Evolutionary conservation across 2,329 filamentous ascomycete species (phyloP).

Genomic region (Fusarium nurragi): DNA sequence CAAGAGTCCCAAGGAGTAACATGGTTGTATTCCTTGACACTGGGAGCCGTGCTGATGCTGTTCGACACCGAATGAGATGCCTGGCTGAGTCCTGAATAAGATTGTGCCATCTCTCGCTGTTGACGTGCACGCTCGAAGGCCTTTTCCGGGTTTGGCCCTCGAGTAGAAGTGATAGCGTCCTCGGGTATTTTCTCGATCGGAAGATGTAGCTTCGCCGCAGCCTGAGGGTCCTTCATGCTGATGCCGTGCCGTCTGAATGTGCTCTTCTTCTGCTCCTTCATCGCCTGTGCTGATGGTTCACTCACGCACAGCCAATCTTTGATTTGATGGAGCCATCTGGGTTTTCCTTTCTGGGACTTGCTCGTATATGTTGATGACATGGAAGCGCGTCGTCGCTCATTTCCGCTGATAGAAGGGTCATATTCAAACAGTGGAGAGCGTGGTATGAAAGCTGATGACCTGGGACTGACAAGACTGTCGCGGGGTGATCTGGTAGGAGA

Average conservation of each 20-base stretch:
- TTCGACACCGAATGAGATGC: slow-evolving; percentile 49
- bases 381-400: slow-evolving; percentile 28
- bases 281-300: slow-evolving; percentile 61
- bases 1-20: slow-evolving; percentile 49
- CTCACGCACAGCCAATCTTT: slow-evolving; percentile 60
- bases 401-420: slow-evolving; percentile 34
- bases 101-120: slow-evolving; percentile 46
- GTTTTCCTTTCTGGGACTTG: slow-evolving; percentile 45
- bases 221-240: slow-evolving; percentile 54
- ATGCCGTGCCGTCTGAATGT: slow-evolving; percentile 57
- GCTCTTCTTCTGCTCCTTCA: slow-evolving; percentile 57
- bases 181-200: slow-evolving; percentile 57
- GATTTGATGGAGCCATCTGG: slow-evolving; percentile 54
- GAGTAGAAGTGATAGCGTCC: slow-evolving; percentile 57
- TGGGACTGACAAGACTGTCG: slow-evolving; percentile 12
- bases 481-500: slow-evolving; percentile 7
- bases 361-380: slow-evolving; percentile 16
- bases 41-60: slow-evolving; percentile 48
- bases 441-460: slow-evolving; percentile 24
- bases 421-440: slow-evolving; percentile 39
- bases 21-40: slow-evolving; percentile 45
- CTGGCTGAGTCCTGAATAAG: slow-evolving; percentile 42
- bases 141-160: slow-evolving; percentile 59
- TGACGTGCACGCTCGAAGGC: slow-evolving; percentile 49
- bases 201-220: slow-evolving; percentile 57